Percentiles rank a stretch among this genome's conserved stretches.
Conservation (phyloP, 176 grass and related monocot genomes). For the Ensete ventricosum region DNA sequence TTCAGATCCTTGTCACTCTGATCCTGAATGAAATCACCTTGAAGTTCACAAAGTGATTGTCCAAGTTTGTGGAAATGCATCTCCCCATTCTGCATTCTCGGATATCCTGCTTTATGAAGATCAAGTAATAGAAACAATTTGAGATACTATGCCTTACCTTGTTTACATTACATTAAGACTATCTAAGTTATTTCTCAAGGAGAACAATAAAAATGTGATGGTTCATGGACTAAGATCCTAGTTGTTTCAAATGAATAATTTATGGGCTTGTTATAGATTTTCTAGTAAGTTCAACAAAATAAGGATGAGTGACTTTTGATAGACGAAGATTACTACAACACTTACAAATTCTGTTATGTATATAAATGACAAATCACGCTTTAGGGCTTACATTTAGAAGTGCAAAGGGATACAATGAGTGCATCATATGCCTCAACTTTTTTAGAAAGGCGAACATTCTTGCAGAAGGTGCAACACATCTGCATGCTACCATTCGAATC, state of each 20-base stretch:
- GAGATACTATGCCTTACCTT: background rate
- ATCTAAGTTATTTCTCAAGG: background rate
- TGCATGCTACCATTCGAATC: too few species aligned
- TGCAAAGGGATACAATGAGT: background rate
- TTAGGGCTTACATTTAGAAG: background rate
- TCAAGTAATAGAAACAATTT: background rate
- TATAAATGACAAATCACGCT: background rate
- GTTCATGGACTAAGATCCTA: background rate
- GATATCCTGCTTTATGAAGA: conserved; percentile 39
- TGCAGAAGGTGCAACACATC: too few species aligned
- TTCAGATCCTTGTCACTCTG: conserved; percentile 57
- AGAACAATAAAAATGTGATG: background rate
- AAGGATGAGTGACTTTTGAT: too few species aligned
- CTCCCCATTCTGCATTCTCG: conserved; percentile 47
- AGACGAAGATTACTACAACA: too few species aligned
- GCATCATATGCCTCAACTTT: background rate
- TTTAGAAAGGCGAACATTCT: too few species aligned
- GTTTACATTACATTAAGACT: background rate
- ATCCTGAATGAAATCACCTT: conserved; percentile 67
- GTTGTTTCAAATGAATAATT: background rate
- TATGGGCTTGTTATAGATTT: too few species aligned
- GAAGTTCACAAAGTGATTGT: conserved; percentile 68
- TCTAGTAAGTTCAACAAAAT: too few species aligned
- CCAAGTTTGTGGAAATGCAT: conserved; percentile 79
- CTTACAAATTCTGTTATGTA: background rate